A percentile compares a stretch with the other conserved stretches of the same genome.
These are phyloP conservation scores for Solanum sejunctum DNA, from an alignment of 257 asterid species.

Conservation along the genomic window DNA sequence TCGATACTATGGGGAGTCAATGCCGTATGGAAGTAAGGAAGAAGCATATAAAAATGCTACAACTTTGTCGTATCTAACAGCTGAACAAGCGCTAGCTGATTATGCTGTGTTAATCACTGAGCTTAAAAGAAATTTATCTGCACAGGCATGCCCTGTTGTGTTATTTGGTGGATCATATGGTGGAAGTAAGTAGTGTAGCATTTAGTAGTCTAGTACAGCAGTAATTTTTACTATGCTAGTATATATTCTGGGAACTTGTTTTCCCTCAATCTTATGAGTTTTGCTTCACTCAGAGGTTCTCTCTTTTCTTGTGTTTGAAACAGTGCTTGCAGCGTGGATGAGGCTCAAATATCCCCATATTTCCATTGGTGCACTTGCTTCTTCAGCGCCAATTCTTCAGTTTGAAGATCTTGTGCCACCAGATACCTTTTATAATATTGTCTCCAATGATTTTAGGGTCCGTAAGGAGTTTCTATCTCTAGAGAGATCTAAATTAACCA, in stretches of 20 bases:
- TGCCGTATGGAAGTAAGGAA: slow-evolving; percentile 64
- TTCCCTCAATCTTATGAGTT: neutral
- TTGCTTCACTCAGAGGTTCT: neutral
- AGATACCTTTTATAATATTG: slow-evolving; percentile 71
- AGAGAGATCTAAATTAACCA: neutral
- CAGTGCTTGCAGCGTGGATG: slow-evolving; percentile 99
- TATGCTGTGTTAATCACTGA: slow-evolving; percentile 72
- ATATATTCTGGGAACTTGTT: neutral
- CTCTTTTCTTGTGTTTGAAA: neutral
- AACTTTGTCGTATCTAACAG: slow-evolving; percentile 59
- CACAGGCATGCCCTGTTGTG: slow-evolving; percentile 71
- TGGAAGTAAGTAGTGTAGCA: slow-evolving; percentile 53
- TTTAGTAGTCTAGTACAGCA: neutral
- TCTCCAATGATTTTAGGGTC: slow-evolving; percentile 76
- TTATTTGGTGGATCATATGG: slow-evolving; percentile 97
- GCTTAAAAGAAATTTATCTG: slow-evolving; percentile 65
- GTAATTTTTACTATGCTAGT: neutral
- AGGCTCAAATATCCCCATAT: slow-evolving; percentile 91
- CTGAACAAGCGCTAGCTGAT: slow-evolving; percentile 95
- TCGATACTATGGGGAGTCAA: slow-evolving; percentile 86
- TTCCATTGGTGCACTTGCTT: slow-evolving; percentile 90
- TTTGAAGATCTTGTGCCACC: slow-evolving; percentile 82
- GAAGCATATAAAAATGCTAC: slow-evolving; percentile 67
- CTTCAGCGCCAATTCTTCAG: slow-evolving; percentile 89
- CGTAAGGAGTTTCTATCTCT: slow-evolving; percentile 1